phyloP scores from a whole-genome alignment of 805 yeast species.

The Wickerhamiella kurtzmanii region DNA sequence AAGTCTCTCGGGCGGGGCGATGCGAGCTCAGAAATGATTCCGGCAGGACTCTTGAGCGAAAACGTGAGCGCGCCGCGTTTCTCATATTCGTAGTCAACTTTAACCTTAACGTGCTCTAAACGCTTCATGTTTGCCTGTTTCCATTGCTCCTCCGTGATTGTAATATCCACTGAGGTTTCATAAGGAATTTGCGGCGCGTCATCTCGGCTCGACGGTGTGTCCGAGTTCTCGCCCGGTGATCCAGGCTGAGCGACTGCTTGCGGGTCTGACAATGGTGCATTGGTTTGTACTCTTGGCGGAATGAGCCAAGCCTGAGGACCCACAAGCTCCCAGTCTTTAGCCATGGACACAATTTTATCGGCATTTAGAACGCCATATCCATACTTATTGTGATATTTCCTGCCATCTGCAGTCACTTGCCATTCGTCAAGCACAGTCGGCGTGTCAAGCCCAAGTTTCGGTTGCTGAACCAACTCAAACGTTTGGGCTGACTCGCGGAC shows the following conservation, averaged over 20 bases:
- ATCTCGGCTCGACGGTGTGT: too few relatives aligned
- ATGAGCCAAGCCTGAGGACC: slow-evolving; percentile 83
- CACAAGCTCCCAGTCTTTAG: slow-evolving; percentile 67
- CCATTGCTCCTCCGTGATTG: slow-evolving; percentile 38
- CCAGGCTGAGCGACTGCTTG: slow-evolving; percentile 9
- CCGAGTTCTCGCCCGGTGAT: too few relatives aligned
- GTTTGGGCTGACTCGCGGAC: slow-evolving; percentile 58
- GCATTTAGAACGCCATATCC: slow-evolving; percentile 94
- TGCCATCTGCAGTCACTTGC: slow-evolving; percentile 56
- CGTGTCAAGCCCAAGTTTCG: neutral
- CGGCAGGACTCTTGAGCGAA: slow-evolving; percentile 59
- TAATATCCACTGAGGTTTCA: slow-evolving; percentile 18
- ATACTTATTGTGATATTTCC: slow-evolving; percentile 66
- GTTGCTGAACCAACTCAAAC: slow-evolving; percentile 33
- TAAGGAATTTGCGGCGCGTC: neutral
- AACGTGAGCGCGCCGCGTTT: slow-evolving; percentile 60
- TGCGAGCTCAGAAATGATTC: slow-evolving; percentile 62
- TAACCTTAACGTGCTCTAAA: slow-evolving; percentile 76
- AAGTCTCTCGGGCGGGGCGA: slow-evolving; percentile 48
- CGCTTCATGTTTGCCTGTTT: slow-evolving; percentile 46
- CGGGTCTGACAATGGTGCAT: slow-evolving; percentile 1
- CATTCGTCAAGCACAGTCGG: slow-evolving; percentile 29
- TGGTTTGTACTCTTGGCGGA: slow-evolving; percentile 17
- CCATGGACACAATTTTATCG: slow-evolving; percentile 52
- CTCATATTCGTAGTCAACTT: slow-evolving; percentile 52